Evolutionary conservation across 345 rosid species (phyloP), one percentile per base, ranked within the genome.

Genomic region (rapeseed (Brassica napus)): DNA sequence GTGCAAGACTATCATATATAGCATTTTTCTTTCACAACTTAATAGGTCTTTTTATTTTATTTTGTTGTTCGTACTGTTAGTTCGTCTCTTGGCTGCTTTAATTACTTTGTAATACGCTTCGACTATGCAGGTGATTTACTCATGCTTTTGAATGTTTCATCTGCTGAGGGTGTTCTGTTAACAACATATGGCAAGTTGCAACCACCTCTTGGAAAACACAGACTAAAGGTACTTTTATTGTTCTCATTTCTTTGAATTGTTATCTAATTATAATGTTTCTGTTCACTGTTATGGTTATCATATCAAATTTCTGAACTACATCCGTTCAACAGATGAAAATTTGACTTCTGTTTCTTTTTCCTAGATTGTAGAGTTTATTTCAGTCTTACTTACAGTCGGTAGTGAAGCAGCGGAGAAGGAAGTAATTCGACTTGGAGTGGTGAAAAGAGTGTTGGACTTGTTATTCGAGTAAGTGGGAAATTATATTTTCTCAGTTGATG

Each of bases 201-300:
- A 81, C 97, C 98, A 69, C 98, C 98, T 74, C 94, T 94, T 21
- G 96, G 97, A 61, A 94, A 90, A 80, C 96, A 92, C 78, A 94
- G 97, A 24, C 77, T 94, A 71, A 94, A 92, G 97, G 98, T 92
- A 77, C 68, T 64, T 59, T 67, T 2, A 58, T 70, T 44, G 57
- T 23, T 64, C 76, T 39, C 68, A 42, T 37, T 26, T 18, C 49
- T 15, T 64, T 69, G 61, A 68, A 31, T 73, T 26, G 7, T 10
- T 75, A 7, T 42, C 32, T 11, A 60, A 59, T 58, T 52, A 1
- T 66, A 35, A 8, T 37, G 30, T 68, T 77, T 39, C 21, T 58
- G 58, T 77, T 42, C 55, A 37, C 39, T 64, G 37, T 44, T 24
- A 18, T 59, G 65, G 44, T 49, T 81, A 76, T 62, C 15, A 28